These are phyloP conservation scores for Leishmania mexicana DNA, from an alignment of 208 protist species.

Conservation along the genomic window DNA sequence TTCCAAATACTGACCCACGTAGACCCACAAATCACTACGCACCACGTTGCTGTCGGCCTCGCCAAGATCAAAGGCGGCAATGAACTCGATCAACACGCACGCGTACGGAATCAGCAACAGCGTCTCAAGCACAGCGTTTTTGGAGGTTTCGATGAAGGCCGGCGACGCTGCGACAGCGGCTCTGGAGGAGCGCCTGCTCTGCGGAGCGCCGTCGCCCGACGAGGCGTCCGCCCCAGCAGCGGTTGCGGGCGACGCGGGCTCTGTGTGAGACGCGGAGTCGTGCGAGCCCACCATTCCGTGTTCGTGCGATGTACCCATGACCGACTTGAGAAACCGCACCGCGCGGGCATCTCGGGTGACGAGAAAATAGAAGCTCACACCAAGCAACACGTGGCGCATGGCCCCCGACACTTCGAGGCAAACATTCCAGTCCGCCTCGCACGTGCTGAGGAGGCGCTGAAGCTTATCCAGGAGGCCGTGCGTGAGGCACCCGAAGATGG, in stretches of 20 bases:
- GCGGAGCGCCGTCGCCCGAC: background rate
- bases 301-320: constrained; percentile 19
- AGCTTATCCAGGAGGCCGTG: constrained; percentile 26
- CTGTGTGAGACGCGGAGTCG: background rate
- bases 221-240: background rate
- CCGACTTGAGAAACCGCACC: constrained; percentile 29
- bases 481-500: constrained; percentile 34
- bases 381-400: constrained; percentile 41
- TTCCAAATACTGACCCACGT: constrained; percentile 13
- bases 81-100: constrained; percentile 68
- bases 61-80: constrained; percentile 37
- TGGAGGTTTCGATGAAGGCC: constrained; percentile 6
- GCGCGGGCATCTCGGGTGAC: constrained; percentile 36
- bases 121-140: constrained; percentile 8
- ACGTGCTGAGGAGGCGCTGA: constrained; percentile 13
- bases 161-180: background rate
- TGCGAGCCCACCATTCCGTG: background rate
- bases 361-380: constrained; percentile 42
- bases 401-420: constrained; percentile 32
- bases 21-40: constrained; percentile 16
- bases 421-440: constrained; percentile 21
- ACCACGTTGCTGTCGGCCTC: constrained; percentile 16
- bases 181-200: no score
- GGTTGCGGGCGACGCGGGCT: background rate
- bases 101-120: constrained; percentile 60